Evolutionary conservation across 176 grass and related monocot species (phyloP).

Genomic region (Juncus inflexus): DNA sequence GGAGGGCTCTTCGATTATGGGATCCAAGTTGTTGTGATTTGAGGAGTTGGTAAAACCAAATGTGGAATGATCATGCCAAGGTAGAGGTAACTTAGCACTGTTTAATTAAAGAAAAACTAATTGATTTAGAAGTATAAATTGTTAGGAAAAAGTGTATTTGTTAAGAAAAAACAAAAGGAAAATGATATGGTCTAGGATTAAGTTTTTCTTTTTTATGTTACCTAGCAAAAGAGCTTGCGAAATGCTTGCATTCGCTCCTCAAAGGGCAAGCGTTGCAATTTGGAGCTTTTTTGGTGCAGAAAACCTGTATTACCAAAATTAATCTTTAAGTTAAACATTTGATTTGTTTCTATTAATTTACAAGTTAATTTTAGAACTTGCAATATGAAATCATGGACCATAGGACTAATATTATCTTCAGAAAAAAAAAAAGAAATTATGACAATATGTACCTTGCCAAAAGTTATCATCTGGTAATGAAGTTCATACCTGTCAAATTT

Average conservation of each 20-base stretch:
- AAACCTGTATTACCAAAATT: constrained; percentile 52
- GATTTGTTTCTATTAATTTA: too few relatives aligned
- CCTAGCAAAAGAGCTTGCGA: constrained; percentile 95
- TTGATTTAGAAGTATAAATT: too few relatives aligned
- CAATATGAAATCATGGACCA: too few relatives aligned
- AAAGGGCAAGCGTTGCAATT: constrained; percentile 98
- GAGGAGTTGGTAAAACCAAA: constrained; percentile 6
- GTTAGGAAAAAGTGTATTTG: too few relatives aligned
- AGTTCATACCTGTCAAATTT: constrained; percentile 76
- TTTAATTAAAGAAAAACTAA: constrained; percentile 16
- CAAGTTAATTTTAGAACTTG: too few relatives aligned
- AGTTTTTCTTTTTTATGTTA: not conserved
- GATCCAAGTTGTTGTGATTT: constrained; percentile 30
- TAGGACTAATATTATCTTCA: too few relatives aligned
- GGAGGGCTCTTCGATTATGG: constrained; percentile 85
- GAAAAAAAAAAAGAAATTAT: too few relatives aligned
- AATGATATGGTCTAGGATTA: not conserved
- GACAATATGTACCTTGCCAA: constrained; percentile 70
- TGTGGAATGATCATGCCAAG: constrained; percentile 37
- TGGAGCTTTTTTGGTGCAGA: constrained; percentile 94
- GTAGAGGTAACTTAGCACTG: constrained; percentile 68
- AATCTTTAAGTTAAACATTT: not conserved
- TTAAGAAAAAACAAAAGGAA: constrained; percentile 24
- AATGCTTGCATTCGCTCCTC: constrained; percentile 95
- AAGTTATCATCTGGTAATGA: constrained; percentile 99